These are phyloP conservation scores for Haberlea rhodopensis DNA, from an alignment of 257 asterid species.

Conservation along the genomic window DNA sequence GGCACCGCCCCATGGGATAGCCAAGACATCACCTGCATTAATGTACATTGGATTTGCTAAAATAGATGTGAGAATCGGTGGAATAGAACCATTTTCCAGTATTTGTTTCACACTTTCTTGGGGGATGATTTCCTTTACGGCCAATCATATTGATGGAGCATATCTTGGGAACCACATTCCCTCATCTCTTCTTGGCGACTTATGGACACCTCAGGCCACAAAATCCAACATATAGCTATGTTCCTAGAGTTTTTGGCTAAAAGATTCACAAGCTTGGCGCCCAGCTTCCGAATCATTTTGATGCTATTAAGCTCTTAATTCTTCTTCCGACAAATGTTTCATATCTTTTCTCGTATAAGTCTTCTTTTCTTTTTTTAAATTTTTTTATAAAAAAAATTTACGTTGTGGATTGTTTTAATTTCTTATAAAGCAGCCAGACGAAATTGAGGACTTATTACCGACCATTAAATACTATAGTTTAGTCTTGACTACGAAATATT, in stretches of 20 bases:
- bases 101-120: neutral
- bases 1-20: too few species aligned
- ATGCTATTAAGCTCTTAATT: constrained; percentile 28
- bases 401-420: constrained; percentile 14
- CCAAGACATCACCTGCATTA: too few species aligned
- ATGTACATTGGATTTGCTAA: neutral
- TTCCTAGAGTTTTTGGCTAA: constrained; percentile 89
- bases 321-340: constrained; percentile 26
- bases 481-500: too few species aligned
- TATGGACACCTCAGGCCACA: constrained; percentile 92
- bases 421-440: too few species aligned
- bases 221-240: constrained; percentile 72
- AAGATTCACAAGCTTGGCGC: constrained; percentile 73
- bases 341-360: too few species aligned
- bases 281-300: constrained; percentile 16
- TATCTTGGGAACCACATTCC: constrained; percentile 95
- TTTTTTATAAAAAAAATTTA: too few species aligned
- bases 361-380: too few species aligned
- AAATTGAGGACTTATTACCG: too few species aligned
- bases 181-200: constrained; percentile 90
- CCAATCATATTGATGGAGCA: constrained; percentile 77
- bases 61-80: neutral
- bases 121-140: constrained; percentile 39
- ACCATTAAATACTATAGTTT: too few species aligned
- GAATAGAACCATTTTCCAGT: neutral